These are phyloP conservation scores for Cocos nucifera DNA, from an alignment of 176 grass and related monocot genomes.

Conservation along the genomic window DNA sequence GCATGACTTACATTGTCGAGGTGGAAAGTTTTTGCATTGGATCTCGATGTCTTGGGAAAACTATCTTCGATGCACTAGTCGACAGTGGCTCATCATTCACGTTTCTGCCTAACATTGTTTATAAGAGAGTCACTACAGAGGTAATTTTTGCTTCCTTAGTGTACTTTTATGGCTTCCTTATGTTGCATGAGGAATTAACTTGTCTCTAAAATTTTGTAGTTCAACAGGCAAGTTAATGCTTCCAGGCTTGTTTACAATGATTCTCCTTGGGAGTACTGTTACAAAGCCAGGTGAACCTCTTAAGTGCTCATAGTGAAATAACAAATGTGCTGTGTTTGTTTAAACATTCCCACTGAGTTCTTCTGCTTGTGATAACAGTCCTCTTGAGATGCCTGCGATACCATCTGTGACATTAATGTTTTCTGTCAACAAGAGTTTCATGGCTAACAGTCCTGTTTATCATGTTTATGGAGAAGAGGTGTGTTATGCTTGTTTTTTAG, in stretches of 20 bases:
- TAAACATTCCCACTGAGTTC: slow-evolving; percentile 17
- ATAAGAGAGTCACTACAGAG: slow-evolving; percentile 61
- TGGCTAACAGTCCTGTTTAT: slow-evolving; percentile 58
- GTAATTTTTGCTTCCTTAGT: slow-evolving; percentile 24
- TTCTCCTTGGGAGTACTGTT: slow-evolving; percentile 63
- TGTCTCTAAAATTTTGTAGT: slow-evolving; percentile 43
- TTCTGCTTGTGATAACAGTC: slow-evolving; percentile 39
- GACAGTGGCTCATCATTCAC: slow-evolving; percentile 95
- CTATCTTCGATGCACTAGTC: slow-evolving; percentile 61
- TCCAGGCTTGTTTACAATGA: slow-evolving; percentile 36
- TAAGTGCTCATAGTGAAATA: slow-evolving; percentile 10
- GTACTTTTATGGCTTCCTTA: not conserved
- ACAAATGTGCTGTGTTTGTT: slow-evolving; percentile 6
- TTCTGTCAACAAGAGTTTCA: slow-evolving; percentile 63
- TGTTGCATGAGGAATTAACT: slow-evolving; percentile 20
- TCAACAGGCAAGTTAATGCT: slow-evolving; percentile 75
- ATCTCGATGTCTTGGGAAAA: slow-evolving; percentile 47
- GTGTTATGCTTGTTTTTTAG: not conserved
- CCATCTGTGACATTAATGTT: slow-evolving; percentile 62
- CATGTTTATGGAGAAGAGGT: slow-evolving; percentile 43
- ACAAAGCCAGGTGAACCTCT: slow-evolving; percentile 55
- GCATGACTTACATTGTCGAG: slow-evolving; percentile 63
- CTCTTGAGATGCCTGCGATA: slow-evolving; percentile 47
- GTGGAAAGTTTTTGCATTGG: slow-evolving; percentile 77
- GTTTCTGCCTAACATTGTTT: slow-evolving; percentile 53